Conservation (phyloP, 345 rosid genomes). For the Dimocarpus longan region DNA sequence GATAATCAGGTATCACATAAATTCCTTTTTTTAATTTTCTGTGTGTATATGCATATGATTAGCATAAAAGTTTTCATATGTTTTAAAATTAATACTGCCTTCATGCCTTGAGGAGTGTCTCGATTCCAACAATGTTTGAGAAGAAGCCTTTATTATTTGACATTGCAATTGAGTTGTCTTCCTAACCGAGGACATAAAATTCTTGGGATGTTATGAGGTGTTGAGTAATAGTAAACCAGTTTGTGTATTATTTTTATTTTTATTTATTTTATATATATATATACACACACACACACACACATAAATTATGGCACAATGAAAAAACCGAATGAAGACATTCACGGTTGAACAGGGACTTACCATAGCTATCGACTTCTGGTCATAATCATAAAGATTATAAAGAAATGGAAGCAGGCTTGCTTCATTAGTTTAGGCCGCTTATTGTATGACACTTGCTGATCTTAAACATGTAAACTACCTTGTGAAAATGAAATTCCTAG, state of each 20-base stretch:
- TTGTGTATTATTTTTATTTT: background rate
- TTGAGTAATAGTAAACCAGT: background rate
- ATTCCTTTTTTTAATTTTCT: background rate
- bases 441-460: background rate
- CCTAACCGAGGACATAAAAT: background rate
- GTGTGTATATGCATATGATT: background rate
- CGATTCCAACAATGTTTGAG: background rate
- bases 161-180: background rate
- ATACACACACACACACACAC: too few species aligned
- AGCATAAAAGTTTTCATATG: background rate
- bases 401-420: background rate
- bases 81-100: background rate
- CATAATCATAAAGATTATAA: background rate
- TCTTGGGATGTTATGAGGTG: background rate
- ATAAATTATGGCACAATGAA: background rate
- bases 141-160: background rate
- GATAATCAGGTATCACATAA: conserved; percentile 74
- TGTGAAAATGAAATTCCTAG: conserved; percentile 3
- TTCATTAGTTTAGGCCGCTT: background rate
- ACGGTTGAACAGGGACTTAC: background rate
- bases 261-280: background rate
- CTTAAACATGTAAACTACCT: background rate
- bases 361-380: background rate
- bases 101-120: background rate
- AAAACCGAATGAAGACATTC: background rate